These are phyloP conservation scores for Nemania diffusa DNA, from an alignment of 2,329 filamentous ascomycete species.

Conservation along the genomic window DNA sequence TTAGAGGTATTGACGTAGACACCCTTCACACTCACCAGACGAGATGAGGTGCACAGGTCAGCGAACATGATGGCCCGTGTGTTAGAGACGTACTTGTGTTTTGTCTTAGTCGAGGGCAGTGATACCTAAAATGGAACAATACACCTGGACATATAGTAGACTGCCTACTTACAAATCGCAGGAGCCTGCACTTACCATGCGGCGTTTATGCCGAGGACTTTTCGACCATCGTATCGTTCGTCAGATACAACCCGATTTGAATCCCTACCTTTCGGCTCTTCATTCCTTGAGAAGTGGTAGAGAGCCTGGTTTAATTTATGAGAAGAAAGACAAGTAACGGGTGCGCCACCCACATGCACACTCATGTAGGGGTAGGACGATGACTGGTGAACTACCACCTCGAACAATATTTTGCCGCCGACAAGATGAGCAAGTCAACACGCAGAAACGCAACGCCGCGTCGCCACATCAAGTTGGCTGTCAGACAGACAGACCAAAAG, in stretches of 20 bases:
- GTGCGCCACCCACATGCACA: background rate
- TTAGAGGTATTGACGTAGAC: background rate
- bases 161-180: no score
- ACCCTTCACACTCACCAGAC: background rate
- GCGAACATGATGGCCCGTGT: background rate
- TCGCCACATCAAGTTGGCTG: background rate
- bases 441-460: background rate
- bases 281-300: background rate
- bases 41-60: background rate
- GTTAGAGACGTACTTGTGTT: background rate
- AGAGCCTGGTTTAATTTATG: no score
- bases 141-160: background rate
- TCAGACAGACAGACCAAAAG: background rate
- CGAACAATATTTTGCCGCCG: background rate
- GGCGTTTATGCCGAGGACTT: background rate
- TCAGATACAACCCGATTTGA: background rate
- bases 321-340: background rate
- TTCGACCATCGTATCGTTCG: background rate
- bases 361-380: background rate
- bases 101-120: background rate
- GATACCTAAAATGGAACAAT: background rate
- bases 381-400: background rate
- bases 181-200: background rate
- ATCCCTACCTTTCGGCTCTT: background rate
- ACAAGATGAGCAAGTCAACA: background rate